A percentile compares a stretch with the other conserved stretches of the same genome.
Evolutionary conservation across 192 early-diverging fungal genomes (phyloP).

Genomic region (Umbelopsis isabellina): DNA sequence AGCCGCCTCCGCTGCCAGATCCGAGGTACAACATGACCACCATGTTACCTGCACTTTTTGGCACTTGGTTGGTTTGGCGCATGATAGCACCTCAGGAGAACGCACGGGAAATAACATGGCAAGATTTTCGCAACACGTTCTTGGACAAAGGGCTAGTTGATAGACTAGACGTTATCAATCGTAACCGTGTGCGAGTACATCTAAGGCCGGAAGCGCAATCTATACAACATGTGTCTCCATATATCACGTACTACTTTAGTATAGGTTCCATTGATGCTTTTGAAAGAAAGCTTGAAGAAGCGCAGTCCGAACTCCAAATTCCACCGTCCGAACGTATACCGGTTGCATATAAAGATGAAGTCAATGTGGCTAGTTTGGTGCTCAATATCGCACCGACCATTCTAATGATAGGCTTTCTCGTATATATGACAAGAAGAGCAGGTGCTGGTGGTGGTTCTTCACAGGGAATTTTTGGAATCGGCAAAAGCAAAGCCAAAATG

Average conservation of each 20-base stretch:
- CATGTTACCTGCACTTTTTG: constrained; percentile 36
- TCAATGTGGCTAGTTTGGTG: constrained; percentile 70
- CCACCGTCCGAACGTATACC: constrained; percentile 90
- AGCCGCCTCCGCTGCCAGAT: constrained; percentile 27
- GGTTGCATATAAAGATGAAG: constrained; percentile 86
- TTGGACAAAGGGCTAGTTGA: constrained; percentile 94
- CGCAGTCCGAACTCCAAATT: constrained; percentile 91
- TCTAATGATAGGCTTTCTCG: constrained; percentile 84
- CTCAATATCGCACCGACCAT: constrained; percentile 94
- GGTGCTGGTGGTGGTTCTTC: constrained; percentile 63
- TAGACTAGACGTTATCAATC: constrained; percentile 87
- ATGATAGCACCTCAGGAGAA: constrained; percentile 48
- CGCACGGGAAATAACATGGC: constrained; percentile 85
- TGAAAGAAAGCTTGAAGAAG: constrained; percentile 87
- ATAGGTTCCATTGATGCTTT: constrained; percentile 96
- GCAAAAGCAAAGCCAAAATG: constrained; percentile 93
- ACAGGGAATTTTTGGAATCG: constrained; percentile 94
- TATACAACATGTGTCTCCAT: constrained; percentile 36
- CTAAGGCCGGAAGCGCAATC: constrained; percentile 66
- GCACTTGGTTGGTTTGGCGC: constrained; percentile 55
- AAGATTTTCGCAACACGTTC: constrained; percentile 87
- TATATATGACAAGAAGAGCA: constrained; percentile 85
- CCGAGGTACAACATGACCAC: constrained; percentile 30
- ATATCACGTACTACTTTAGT: constrained; percentile 72
- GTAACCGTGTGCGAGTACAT: constrained; percentile 80